Percentiles rank a stretch among this genome's conserved stretches.
phyloP scores from a whole-genome alignment of 371 early-diverging fungal species.

The Amoeboaphelidium occidentale region DNA sequence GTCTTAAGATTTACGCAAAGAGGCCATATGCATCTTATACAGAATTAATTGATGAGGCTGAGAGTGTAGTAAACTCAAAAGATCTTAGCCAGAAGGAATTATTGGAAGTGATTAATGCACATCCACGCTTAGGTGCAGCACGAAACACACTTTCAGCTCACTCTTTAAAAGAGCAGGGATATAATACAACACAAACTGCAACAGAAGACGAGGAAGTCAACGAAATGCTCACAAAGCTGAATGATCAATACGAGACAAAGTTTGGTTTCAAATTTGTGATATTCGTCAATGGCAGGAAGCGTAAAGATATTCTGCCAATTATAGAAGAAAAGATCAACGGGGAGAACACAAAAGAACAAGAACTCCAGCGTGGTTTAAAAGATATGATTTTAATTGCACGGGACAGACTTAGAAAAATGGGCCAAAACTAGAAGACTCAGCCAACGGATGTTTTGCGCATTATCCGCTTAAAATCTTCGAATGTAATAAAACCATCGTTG shows the following conservation, averaged over 20 bases:
- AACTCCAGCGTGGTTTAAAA: conserved; percentile 29
- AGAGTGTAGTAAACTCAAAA: conserved; percentile 7
- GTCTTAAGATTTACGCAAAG: conserved; percentile 30
- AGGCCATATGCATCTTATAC: conserved; percentile 39
- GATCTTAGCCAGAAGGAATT: conserved; percentile 29
- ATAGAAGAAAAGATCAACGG: conserved; percentile 32
- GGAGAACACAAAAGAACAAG: conserved; percentile 19
- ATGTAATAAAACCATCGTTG: too few relatives aligned
- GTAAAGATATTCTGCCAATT: conserved; percentile 38
- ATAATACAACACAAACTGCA: conserved; percentile 10
- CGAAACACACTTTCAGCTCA: conserved; percentile 31
- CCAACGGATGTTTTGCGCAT: too few relatives aligned
- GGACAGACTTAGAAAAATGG: conserved; percentile 40
- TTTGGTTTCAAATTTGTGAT: conserved; percentile 72
- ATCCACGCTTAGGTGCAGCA: conserved; percentile 68
- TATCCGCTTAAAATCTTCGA: too few relatives aligned
- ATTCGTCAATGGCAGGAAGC: conserved; percentile 58
- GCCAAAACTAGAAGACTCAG: conserved; percentile 4
- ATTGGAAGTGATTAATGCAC: conserved; percentile 49
- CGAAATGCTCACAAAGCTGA: conserved; percentile 30
- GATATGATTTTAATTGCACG: conserved; percentile 53
- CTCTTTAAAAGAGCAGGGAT: conserved; percentile 51
- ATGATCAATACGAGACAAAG: conserved; percentile 43
- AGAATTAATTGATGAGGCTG: conserved; percentile 30
- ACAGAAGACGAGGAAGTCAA: conserved; percentile 6